Evolutionary conservation across 371 early-diverging fungal species (phyloP).

Genomic region (Zancudomyces culisetae): DNA sequence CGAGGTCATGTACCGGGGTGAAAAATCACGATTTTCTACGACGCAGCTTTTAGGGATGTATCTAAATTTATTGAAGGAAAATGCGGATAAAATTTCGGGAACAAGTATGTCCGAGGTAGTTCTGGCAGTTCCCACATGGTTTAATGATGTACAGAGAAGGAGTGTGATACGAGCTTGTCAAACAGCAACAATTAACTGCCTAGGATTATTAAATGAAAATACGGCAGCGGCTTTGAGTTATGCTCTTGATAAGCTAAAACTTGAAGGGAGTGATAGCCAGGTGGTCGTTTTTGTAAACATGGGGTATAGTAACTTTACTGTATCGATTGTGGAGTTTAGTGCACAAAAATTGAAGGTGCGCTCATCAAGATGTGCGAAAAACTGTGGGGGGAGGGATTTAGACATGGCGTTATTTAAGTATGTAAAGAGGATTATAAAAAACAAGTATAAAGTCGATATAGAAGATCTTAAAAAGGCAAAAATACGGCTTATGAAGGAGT

Average conservation of each 20-base stretch:
- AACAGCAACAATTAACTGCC: slow-evolving; percentile 80
- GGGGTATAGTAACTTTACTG: slow-evolving; percentile 81
- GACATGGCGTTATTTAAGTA: slow-evolving; percentile 75
- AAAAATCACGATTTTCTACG: slow-evolving; percentile 54
- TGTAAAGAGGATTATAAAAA: slow-evolving; percentile 66
- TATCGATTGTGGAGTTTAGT: slow-evolving; percentile 71
- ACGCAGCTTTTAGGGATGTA: slow-evolving; percentile 89
- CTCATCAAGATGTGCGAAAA: slow-evolving; percentile 70
- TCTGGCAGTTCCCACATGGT: slow-evolving; percentile 88
- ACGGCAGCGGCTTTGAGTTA: slow-evolving; percentile 90
- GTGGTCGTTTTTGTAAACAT: slow-evolving; percentile 87
- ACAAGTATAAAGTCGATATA: slow-evolving; percentile 89
- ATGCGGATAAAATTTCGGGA: slow-evolving; percentile 60
- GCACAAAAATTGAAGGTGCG: slow-evolving; percentile 88
- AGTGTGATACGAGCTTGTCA: slow-evolving; percentile 73
- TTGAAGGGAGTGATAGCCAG: slow-evolving; percentile 84
- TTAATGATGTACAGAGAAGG: slow-evolving; percentile 81
- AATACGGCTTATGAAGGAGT: slow-evolving; percentile 73
- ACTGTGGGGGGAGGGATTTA: slow-evolving; percentile 91
- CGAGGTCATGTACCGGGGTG: slow-evolving; percentile 52
- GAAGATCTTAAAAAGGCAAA: slow-evolving; percentile 70
- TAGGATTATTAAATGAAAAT: slow-evolving; percentile 81
- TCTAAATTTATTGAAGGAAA: slow-evolving; percentile 76
- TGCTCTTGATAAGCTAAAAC: slow-evolving; percentile 90
- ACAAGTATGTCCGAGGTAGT: slow-evolving; percentile 80